Conservation (phyloP, 345 rosid genomes). For the Euclidium syriacum region DNA sequence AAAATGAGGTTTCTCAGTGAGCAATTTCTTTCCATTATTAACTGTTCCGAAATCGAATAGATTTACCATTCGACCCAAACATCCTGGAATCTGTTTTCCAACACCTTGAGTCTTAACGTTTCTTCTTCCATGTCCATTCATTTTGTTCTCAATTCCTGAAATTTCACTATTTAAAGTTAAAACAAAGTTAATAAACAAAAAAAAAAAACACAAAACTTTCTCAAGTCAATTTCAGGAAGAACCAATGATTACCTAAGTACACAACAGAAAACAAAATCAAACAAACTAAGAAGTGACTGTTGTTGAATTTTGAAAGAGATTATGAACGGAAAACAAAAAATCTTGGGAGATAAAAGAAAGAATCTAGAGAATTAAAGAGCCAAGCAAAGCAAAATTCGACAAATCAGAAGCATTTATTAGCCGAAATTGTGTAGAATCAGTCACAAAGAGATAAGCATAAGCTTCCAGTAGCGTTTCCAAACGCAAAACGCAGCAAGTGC, state of each 20-base stretch:
- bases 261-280: background rate
- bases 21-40: slow-evolving; percentile 34
- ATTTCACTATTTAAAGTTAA: background rate
- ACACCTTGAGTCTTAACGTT: slow-evolving; percentile 33
- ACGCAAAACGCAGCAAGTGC: slow-evolving; percentile 14
- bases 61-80: slow-evolving; percentile 44
- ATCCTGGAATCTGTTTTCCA: slow-evolving; percentile 60
- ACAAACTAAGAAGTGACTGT: background rate
- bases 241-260: background rate
- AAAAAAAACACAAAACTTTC: background rate
- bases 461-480: slow-evolving; percentile 6
- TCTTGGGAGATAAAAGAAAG: slow-evolving; percentile 1
- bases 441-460: background rate
- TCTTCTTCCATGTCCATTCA: slow-evolving; percentile 49
- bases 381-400: background rate
- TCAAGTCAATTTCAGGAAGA: background rate
- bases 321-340: slow-evolving; percentile 2
- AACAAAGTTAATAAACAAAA: background rate
- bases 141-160: slow-evolving; percentile 47
- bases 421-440: background rate
- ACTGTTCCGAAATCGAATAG: slow-evolving; percentile 59
- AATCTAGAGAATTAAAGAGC: slow-evolving; percentile 13
- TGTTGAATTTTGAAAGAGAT: slow-evolving; percentile 2
- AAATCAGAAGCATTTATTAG: slow-evolving; percentile 23
- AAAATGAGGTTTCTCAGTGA: slow-evolving; percentile 41